Percentiles rank a stretch among this genome's conserved stretches.
Conservation (phyloP, 768 basidiomycete species). For the Cyclocybe aegerita region DNA sequence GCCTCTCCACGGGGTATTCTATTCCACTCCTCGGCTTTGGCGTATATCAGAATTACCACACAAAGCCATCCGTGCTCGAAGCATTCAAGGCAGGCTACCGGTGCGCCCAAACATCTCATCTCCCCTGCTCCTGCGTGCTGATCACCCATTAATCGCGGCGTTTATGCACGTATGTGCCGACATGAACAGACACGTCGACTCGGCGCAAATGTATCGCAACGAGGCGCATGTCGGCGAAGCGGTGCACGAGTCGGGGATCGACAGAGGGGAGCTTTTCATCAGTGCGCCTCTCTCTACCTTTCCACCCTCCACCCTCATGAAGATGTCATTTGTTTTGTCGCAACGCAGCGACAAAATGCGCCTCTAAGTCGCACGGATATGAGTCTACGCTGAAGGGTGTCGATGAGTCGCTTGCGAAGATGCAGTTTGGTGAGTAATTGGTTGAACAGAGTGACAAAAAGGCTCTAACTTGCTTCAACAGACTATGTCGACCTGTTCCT, state of each 20-base stretch:
- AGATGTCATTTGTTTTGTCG: conserved; percentile 4
- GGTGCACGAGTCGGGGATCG: conserved; percentile 52
- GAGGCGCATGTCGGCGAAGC: conserved; percentile 63
- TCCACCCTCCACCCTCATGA: neutral
- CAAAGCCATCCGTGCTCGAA: conserved; percentile 53
- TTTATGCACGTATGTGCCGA: conserved; percentile 29
- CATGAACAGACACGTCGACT: conserved; percentile 62
- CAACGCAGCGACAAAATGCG: conserved; percentile 62
- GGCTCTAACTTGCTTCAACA: conserved; percentile 7
- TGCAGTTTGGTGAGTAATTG: conserved; percentile 52
- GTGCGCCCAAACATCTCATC: conserved; percentile 9
- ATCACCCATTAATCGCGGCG: neutral
- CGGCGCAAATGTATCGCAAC: conserved; percentile 69
- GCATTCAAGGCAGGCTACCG: conserved; percentile 67
- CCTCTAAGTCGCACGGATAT: conserved; percentile 59
- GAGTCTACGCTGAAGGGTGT: conserved; percentile 57
- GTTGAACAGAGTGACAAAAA: neutral
- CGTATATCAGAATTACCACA: conserved; percentile 65
- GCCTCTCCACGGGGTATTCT: conserved; percentile 37
- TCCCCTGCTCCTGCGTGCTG: neutral
- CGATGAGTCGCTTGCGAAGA: conserved; percentile 56
- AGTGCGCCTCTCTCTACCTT: conserved; percentile 41
- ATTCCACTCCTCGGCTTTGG: conserved; percentile 73
- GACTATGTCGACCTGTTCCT: conserved; percentile 48
- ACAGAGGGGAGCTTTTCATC: conserved; percentile 65